Evolutionary conservation across 805 yeast species (phyloP).

Genomic region (Komagataella pseudopastoris): DNA sequence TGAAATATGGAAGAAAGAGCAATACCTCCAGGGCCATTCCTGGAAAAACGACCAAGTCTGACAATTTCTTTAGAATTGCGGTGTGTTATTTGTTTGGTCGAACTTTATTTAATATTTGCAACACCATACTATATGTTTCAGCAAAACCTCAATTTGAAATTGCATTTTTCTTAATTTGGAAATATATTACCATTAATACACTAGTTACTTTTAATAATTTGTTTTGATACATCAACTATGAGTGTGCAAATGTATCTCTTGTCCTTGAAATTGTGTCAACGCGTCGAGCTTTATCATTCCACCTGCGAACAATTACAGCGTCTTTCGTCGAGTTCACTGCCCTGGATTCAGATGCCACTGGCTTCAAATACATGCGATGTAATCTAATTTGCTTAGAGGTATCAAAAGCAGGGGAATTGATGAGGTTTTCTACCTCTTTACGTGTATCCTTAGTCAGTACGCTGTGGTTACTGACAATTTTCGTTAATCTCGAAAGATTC

Average conservation of each 20-base stretch:
- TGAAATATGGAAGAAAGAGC: slow-evolving; percentile 40
- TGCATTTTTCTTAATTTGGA: too few species aligned
- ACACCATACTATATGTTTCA: not conserved
- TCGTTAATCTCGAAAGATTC: slow-evolving; percentile 7
- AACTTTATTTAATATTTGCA: slow-evolving; percentile 1
- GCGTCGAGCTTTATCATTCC: slow-evolving; percentile 41
- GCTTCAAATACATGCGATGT: slow-evolving; percentile 37
- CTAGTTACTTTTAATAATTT: too few species aligned
- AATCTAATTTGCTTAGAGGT: slow-evolving; percentile 23
- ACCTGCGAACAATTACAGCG: slow-evolving; percentile 37
- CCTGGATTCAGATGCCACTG: slow-evolving; percentile 34
- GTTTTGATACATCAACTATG: not conserved
- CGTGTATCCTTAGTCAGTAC: slow-evolving; percentile 23
- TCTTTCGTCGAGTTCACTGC: slow-evolving; percentile 25
- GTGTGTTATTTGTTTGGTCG: slow-evolving; percentile 3
- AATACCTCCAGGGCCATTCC: slow-evolving; percentile 24
- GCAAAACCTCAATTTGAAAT: too few species aligned
- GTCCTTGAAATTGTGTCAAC: slow-evolving; percentile 42
- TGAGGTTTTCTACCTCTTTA: slow-evolving; percentile 25
- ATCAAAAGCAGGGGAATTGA: slow-evolving; percentile 25
- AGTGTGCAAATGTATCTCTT: slow-evolving; percentile 28
- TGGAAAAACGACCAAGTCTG: slow-evolving; percentile 28
- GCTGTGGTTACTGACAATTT: slow-evolving; percentile 6
- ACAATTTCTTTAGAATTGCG: slow-evolving; percentile 8
- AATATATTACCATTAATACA: too few species aligned